Evolutionary conservation across 2,329 filamentous ascomycete genomes (phyloP).

Genomic region (Pezicula carpinea): DNA sequence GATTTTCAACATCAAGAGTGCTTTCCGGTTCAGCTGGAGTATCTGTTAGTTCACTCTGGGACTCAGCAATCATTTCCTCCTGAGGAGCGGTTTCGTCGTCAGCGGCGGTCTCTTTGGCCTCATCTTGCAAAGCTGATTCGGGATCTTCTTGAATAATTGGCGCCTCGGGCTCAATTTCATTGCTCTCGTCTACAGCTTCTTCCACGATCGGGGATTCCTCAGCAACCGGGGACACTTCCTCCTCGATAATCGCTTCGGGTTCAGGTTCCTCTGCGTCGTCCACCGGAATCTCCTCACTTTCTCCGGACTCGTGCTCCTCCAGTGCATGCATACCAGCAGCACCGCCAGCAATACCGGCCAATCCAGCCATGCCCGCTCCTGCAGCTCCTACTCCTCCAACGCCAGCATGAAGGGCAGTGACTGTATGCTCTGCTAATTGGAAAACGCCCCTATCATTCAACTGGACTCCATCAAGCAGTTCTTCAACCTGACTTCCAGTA

Average conservation of each 20-base stretch:
- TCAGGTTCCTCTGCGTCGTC: neutral
- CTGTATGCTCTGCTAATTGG: constrained; percentile 11
- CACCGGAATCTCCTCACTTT: neutral
- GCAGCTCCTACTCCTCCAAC: too few relatives aligned
- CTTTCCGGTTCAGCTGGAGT: too few relatives aligned
- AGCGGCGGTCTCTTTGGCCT: too few relatives aligned
- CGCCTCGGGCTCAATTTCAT: too few relatives aligned
- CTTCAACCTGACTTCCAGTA: constrained; percentile 2
- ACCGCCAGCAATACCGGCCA: neutral
- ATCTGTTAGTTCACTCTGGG: too few relatives aligned
- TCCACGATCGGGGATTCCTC: neutral
- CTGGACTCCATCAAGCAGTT: constrained; percentile 10
- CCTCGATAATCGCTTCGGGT: neutral
- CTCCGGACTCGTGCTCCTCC: neutral
- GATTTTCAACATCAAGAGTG: too few relatives aligned
- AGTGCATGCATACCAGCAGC: neutral
- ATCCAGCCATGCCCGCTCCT: neutral
- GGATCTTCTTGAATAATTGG: too few relatives aligned
- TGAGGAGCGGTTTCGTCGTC: too few relatives aligned
- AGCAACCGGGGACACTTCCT: neutral
- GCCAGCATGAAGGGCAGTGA: neutral
- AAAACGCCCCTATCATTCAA: constrained; percentile 13
- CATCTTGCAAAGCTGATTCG: too few relatives aligned
- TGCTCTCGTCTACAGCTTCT: neutral
- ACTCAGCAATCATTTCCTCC: too few relatives aligned